Base-by-base conservation (phyloP, 2,329 filamentous ascomycete genomes). In the Didymella sp. region DNA sequence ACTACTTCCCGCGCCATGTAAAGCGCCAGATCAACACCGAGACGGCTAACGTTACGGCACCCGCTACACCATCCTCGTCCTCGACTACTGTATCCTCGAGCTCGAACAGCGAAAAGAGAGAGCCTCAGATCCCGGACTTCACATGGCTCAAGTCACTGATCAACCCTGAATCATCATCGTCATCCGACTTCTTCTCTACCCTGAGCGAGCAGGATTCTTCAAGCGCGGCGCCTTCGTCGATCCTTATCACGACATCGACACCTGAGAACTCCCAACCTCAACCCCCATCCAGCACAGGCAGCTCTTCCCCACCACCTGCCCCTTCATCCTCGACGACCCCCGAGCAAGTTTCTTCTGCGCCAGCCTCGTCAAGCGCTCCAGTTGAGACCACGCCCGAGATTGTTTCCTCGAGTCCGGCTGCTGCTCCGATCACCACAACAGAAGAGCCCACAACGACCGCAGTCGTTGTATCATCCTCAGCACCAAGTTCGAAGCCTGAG, bases 1-100 rank as follows among this genome's bases (percentile, higher is more conserved):
- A 81, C 74, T 81, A 81, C 70, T 80, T 80, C 59, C 78, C 79
- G n/a, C 75, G 77, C 52, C 74, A 79, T 51, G 66, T 80, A 27
- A 81, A 80, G 70, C 72, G 80, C 48, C 74, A 79, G 62, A 76
- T 76, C 50, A 63, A 72, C 42, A 66, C 69, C 46, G 43, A 51
- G 4, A 33, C 46, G 17, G 72, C 71, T 48, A 76, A 77, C 51
- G 67, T 61, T 22, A 75, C 75, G 37, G 63, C 66, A 15, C 62
- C 73, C 21, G 68, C 71, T 37, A 50, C 63, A 4, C 47, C 68
- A 4, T 62, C 69, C 13, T 68, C 67, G 2, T 59, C 61, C 15
- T 63, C 63, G 9, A 30, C 55, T 28, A 24, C 45, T 4, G 7
- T 31, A 0, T 49, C 48, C 15, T 65, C 66, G 9, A 69, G 62